Evolutionary conservation across 345 rosid genomes (phyloP).

Genomic region (Alliaria petiolata): DNA sequence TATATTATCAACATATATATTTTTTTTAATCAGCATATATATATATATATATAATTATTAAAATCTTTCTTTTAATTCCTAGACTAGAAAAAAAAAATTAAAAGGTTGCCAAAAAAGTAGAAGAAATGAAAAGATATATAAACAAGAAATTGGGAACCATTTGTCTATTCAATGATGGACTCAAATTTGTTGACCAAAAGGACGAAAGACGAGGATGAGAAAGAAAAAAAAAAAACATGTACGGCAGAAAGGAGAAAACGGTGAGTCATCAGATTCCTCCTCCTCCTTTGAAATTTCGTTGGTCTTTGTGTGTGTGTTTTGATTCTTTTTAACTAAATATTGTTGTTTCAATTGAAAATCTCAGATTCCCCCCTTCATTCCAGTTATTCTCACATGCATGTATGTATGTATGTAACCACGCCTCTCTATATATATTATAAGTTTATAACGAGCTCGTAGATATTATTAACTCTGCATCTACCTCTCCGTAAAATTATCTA

Average conservation of each 20-base stretch:
- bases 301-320: not conserved
- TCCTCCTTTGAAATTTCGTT: conserved; percentile 13
- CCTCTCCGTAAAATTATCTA: not conserved
- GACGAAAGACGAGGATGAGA: conserved; percentile 19
- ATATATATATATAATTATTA: too few relatives aligned
- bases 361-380: not conserved
- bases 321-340: not conserved
- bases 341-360: not conserved
- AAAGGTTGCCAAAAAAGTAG: not conserved
- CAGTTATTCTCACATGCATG: conserved; percentile 12
- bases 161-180: not conserved
- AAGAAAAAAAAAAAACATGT: conserved; percentile 2
- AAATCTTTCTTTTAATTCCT: too few relatives aligned
- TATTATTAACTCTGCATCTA: conserved; percentile 7
- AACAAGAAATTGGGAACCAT: not conserved
- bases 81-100: too few relatives aligned
- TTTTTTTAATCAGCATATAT: too few relatives aligned
- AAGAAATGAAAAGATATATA: not conserved
- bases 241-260: conserved; percentile 23
- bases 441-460: not conserved
- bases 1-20: too few relatives aligned
- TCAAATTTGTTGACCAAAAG: not conserved
- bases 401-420: conserved; percentile 1
- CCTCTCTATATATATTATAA: not conserved
- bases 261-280: conserved; percentile 33